Evolutionary conservation across 371 early-diverging fungal genomes (phyloP), one percentile per base, ranked within the genome.

Genomic region (Mucor plumbeus): DNA sequence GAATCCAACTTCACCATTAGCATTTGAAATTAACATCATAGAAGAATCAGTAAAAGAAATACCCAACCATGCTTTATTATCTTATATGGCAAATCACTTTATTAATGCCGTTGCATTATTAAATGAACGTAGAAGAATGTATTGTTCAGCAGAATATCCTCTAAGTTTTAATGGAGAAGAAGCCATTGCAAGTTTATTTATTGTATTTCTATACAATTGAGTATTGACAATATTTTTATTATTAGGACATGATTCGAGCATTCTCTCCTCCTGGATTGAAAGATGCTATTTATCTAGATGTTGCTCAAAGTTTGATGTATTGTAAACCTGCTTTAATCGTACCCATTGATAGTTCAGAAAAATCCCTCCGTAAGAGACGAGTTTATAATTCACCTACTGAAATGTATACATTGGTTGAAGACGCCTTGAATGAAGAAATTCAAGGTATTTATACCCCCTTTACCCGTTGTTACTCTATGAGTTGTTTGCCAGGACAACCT

Each of bases 81-180:
- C 83, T 0, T 66, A 74, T 13, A 59, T 83, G 31, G 69, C 76
- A 3, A 56, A 44, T 7, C 38, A 54, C 0, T 75, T 83, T 63
- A 68, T 73, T n/a, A 43, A 50, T 6, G 57, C 64, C 19, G 81
- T 83, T 1, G 59, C 64, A 7, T 35, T 53, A n/a, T 57, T 79
- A 35, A 75, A 75, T 56, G 64, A 68, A 34, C 69, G 66, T 10
- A 70, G 83, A 40, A 70, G 69, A 15, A 73, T 83, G 3, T 78
- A 77, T 53, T 77, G 71, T 33, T 65, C 83, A 7, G 75, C 66
- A 3, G 81, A 80, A 63, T 78, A 83, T 53, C 80, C 83, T 19
- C 47, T 69, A 3, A 83, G 83, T 61, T 83, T 80, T 56, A 79
- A 59, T 26, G 81, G 83, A 21, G 76, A 76, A 65, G 83, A 83